Evolutionary conservation across 306 rosid species (phyloP), one percentile per base, ranked within the genome.

Genomic region (Canavalia ensiformis): DNA sequence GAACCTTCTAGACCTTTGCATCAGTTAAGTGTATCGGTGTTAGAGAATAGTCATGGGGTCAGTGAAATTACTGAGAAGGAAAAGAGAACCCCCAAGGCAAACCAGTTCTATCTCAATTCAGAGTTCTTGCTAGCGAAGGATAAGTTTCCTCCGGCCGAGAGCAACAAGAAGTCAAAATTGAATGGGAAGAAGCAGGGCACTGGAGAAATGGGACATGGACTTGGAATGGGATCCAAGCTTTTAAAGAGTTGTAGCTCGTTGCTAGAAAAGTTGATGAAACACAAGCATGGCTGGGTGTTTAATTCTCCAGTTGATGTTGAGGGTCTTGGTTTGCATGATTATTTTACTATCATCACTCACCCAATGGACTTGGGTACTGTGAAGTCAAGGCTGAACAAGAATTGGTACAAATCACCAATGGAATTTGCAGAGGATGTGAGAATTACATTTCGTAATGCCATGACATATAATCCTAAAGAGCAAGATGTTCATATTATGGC

Each of bases 391-490:
- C 85, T 95, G 89, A 87, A 59, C 89, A 90, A 89, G 85, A 93
- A 95, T 72, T 95, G 97, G 98, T 95, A 95, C 87, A 95, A 93
- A 84, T 93, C 97, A 18, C 97, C 97, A 0, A 95, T 86, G 91
- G 99, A 95, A 76, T 95, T 93, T 83, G 98, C 98, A 5, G 99
- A 93, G 94, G 99, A 95, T 72, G 99, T 93, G 84, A 93, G 96
- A 95, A 97, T 95, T 80, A 87, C 98, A 41, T 93, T 95, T 84
- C 76, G 1, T 34, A 95, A 95, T 86, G 99, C 99, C 33, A 93
- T 95, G 98, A 89, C 90, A 10, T 95, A 93, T 85, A 95, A 95
- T 81, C 98, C 99, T 0, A 66, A 87, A 30, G 99, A 98, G 31
- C 99, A 95, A 69, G 99, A 95, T 70, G 99, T 95, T 81, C 91